Conservation (phyloP, 2,329 filamentous ascomycete species). For the Hypoxylon sp. region DNA sequence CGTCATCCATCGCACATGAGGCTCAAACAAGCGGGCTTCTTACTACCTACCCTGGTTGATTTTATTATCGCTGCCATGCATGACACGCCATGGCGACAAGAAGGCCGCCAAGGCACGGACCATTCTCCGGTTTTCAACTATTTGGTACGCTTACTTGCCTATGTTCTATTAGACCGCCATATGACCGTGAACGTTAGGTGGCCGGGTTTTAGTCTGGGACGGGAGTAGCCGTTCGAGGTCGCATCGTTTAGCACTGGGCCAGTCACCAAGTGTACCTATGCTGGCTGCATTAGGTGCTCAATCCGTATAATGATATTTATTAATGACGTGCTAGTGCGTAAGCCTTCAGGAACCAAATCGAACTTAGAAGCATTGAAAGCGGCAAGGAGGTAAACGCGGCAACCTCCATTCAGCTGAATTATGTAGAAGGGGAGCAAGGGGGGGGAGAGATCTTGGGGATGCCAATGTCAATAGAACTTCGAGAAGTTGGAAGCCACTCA, state of each 20-base stretch:
- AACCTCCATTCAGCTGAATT: slow-evolving; percentile 43
- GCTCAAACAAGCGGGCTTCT: slow-evolving; percentile 15
- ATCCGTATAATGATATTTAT: slow-evolving; percentile 32
- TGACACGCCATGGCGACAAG: slow-evolving; percentile 6
- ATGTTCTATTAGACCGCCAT: slow-evolving; percentile 24
- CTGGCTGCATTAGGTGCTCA: slow-evolving; percentile 17
- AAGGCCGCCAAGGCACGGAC: slow-evolving; percentile 14
- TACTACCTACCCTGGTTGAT: slow-evolving; percentile 4
- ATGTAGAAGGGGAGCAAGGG: slow-evolving; percentile 17
- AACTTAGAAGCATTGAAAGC: slow-evolving; percentile 26
- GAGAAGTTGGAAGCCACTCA: slow-evolving; percentile 34
- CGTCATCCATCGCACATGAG: slow-evolving; percentile 16
- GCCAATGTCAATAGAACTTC: slow-evolving; percentile 34
- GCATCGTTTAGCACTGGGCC: slow-evolving; percentile 38
- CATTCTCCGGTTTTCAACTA: slow-evolving; percentile 26
- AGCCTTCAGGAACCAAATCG: slow-evolving; percentile 40
- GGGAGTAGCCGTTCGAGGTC: slow-evolving; percentile 44
- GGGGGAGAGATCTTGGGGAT: slow-evolving; percentile 2
- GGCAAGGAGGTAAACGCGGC: slow-evolving; percentile 33
- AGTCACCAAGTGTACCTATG: slow-evolving; percentile 24
- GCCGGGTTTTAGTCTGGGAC: slow-evolving; percentile 29
- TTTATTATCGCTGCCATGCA: slow-evolving; percentile 11
- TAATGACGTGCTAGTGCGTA: slow-evolving; percentile 40
- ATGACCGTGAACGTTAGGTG: slow-evolving; percentile 19
- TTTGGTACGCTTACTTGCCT: slow-evolving; percentile 12